Evolutionary conservation across 352 stramenopile species (phyloP).

Genomic region (Globisporangium camurandrum): DNA sequence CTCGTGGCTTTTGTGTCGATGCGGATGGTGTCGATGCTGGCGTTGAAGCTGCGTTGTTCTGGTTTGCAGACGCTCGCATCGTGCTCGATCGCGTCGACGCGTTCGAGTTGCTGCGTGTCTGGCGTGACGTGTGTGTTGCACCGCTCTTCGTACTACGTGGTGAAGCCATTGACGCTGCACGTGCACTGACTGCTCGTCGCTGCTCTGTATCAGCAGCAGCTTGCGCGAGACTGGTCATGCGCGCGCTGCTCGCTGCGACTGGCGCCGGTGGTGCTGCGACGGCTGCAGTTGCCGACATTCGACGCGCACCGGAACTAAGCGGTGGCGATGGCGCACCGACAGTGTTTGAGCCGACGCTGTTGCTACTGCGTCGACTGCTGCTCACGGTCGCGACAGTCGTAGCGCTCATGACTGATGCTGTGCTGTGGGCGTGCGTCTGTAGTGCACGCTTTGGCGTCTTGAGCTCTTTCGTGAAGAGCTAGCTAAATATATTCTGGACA

Average conservation of each 20-base stretch:
- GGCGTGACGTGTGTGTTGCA: neutral
- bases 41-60: neutral
- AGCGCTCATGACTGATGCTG: constrained; percentile 8
- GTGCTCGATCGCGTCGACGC: constrained; percentile 1
- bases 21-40: neutral
- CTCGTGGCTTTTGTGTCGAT: constrained; percentile 3
- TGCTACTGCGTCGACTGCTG: constrained; percentile 2
- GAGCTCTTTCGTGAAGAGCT: too few species aligned
- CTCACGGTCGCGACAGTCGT: constrained; percentile 8
- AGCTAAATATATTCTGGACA: too few species aligned
- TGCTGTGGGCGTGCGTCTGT: neutral
- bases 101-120: constrained; percentile 7
- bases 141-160: constrained; percentile 1
- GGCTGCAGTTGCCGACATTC: constrained; percentile 6
- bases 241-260: too few species aligned
- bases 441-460: neutral
- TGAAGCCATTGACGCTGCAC: neutral
- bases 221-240: constrained; percentile 12
- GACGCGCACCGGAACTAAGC: neutral
- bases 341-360: constrained; percentile 6
- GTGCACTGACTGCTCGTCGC: neutral
- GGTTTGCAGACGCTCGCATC: neutral
- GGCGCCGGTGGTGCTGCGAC: constrained; percentile 3
- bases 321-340: constrained; percentile 1
- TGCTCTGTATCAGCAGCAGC: constrained; percentile 11